Percentiles rank a stretch among this genome's conserved stretches.
Evolutionary conservation across 352 stramenopile species (phyloP).

Genomic region (Globisporangium recalcitrans): DNA sequence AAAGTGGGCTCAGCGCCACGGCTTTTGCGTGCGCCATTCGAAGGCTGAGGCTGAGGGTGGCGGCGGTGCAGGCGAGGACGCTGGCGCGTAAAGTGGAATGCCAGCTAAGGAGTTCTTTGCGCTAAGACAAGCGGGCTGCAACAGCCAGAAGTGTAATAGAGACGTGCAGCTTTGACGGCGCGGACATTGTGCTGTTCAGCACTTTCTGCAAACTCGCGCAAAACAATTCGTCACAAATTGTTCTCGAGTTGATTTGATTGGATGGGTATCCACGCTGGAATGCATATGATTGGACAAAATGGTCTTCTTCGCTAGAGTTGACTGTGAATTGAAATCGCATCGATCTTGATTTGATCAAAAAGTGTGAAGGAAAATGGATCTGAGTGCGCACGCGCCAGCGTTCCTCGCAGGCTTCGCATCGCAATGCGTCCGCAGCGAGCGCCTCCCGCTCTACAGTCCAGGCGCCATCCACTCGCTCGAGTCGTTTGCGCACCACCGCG

Average conservation of each 20-base stretch:
- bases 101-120: not conserved
- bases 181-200: too few relatives aligned
- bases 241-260: too few relatives aligned
- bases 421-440: constrained; percentile 27
- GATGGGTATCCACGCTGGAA: too few relatives aligned
- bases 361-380: constrained; percentile 1
- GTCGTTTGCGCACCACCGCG: constrained; percentile 28
- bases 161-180: not conserved
- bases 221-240: too few relatives aligned
- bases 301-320: too few relatives aligned
- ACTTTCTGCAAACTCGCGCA: too few relatives aligned
- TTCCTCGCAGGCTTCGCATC: constrained; percentile 27
- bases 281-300: too few relatives aligned
- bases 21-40: constrained; percentile 72
- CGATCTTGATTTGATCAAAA: too few relatives aligned
- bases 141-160: not conserved
- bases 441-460: constrained; percentile 25
- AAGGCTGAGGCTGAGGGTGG: constrained; percentile 36
- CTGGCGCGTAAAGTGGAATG: not conserved
- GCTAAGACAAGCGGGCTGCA: not conserved
- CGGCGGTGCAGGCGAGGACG: constrained; percentile 8
- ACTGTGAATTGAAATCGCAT: too few relatives aligned
- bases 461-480: constrained; percentile 14
- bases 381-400: constrained; percentile 12
- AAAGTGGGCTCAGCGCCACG: constrained; percentile 73